Conservation (phyloP, 495 filamentous ascomycete species). For the Neurospora sp. region DNA sequence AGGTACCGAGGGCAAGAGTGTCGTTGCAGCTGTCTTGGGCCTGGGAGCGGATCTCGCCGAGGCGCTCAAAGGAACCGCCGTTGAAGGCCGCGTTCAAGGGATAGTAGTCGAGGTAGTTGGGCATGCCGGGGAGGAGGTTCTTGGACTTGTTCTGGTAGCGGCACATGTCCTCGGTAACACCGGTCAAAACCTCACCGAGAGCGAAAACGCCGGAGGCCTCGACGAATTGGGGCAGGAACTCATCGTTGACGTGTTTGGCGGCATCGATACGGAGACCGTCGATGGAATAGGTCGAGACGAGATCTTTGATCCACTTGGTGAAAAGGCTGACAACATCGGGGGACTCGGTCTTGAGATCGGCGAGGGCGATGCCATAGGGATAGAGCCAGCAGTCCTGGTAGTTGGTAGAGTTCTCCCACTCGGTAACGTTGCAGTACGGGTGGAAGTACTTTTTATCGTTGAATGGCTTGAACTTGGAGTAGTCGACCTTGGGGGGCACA, state of each 20-base stretch:
- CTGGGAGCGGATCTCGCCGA: conserved; percentile 9
- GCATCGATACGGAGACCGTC: conserved; percentile 75
- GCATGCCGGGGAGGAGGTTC: conserved; percentile 54
- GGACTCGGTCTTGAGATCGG: conserved; percentile 60
- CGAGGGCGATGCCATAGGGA: conserved; percentile 43
- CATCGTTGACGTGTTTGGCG: conserved; percentile 59
- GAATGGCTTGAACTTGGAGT: conserved; percentile 57
- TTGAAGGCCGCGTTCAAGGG: conserved; percentile 37
- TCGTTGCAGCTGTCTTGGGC: conserved; percentile 19
- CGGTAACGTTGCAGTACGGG: conserved; percentile 49
- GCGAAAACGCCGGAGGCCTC: conserved; percentile 61
- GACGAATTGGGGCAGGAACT: conserved; percentile 56
- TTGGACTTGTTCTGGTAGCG: conserved; percentile 16
- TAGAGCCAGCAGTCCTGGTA: conserved; percentile 56
- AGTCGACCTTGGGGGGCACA: conserved; percentile 44
- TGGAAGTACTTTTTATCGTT: conserved; percentile 59
- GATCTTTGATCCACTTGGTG: conserved; percentile 52
- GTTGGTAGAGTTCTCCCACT: conserved; percentile 46
- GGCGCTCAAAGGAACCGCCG: conserved; percentile 12
- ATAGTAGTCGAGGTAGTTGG: conserved; percentile 60
- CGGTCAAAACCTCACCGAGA: conserved; percentile 50
- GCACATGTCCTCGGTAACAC: conserved; percentile 17
- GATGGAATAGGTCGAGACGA: conserved; percentile 64
- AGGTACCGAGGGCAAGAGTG: conserved; percentile 42
- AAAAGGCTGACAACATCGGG: conserved; percentile 43